Conservation (phyloP, 306 rosid species). For the Medicago truncatula region DNA sequence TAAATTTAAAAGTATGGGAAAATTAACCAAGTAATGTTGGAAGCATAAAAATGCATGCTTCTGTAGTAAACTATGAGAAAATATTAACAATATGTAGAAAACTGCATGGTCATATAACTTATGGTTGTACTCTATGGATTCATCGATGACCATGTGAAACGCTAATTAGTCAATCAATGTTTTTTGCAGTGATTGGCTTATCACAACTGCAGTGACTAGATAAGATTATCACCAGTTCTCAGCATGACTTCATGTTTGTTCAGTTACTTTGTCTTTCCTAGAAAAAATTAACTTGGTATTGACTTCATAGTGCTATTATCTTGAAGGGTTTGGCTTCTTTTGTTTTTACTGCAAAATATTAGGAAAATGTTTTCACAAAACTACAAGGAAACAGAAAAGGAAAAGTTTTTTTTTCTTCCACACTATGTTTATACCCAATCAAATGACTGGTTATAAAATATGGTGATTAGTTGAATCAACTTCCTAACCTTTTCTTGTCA, state of each 20-base stretch:
- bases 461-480: no score
- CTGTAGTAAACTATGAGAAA: no score
- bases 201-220: neutral
- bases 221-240: neutral
- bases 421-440: no score
- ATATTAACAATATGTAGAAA: constrained; percentile 1
- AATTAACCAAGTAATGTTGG: constrained; percentile 31
- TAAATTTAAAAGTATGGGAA: constrained; percentile 33
- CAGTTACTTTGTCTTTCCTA: neutral
- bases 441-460: no score
- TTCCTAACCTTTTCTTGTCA: no score
- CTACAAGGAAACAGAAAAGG: no score
- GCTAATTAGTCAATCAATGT: neutral
- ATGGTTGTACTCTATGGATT: constrained; percentile 6
- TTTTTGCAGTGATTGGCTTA: neutral
- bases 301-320: neutral
- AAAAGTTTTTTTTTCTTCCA: no score
- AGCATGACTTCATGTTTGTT: neutral
- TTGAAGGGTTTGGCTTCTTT: neutral
- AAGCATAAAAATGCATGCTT: constrained; percentile 26
- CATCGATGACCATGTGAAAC: neutral
- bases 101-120: constrained; percentile 13
- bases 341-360: neutral
- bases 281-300: neutral
- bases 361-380: neutral